These are phyloP conservation scores for Exophiala lecanii-corni DNA, from an alignment of 2,329 filamentous ascomycete species.

Conservation along the genomic window DNA sequence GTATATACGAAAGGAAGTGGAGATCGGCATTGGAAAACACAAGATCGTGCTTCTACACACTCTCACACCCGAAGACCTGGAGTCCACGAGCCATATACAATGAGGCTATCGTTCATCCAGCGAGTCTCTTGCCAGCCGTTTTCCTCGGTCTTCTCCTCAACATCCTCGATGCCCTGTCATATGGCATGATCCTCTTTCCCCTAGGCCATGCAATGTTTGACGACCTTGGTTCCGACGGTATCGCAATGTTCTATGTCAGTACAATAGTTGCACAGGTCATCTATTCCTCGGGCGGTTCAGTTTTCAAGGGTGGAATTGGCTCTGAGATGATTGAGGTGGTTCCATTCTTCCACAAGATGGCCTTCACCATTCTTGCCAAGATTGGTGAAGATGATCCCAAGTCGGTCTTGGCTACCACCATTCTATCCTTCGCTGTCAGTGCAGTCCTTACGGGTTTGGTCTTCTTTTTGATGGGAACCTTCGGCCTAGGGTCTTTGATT, in stretches of 20 bases:
- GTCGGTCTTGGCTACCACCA: constrained; percentile 88
- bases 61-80: constrained; percentile 66
- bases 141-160: constrained; percentile 86
- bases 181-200: constrained; percentile 94
- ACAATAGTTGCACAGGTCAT: constrained; percentile 90
- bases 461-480: constrained; percentile 85
- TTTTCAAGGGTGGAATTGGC: constrained; percentile 85
- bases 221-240: constrained; percentile 82
- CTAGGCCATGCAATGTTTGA: constrained; percentile 82
- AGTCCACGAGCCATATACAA: constrained; percentile 61
- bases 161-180: constrained; percentile 88
- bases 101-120: constrained; percentile 60
- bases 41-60: constrained; percentile 17
- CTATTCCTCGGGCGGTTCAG: constrained; percentile 77
- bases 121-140: constrained; percentile 74
- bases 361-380: constrained; percentile 71
- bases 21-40: constrained; percentile 7
- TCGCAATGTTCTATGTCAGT: constrained; percentile 98
- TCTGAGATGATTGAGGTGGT: constrained; percentile 99
- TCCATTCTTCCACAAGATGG: constrained; percentile 99
- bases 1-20: constrained; percentile 4
- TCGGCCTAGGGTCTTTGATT: constrained; percentile 84
- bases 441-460: constrained; percentile 85
- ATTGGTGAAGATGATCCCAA: constrained; percentile 78
- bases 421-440: constrained; percentile 83